These are phyloP conservation scores for Penicillium antarcticum DNA, from an alignment of 495 filamentous ascomycete genomes.

Conservation along the genomic window DNA sequence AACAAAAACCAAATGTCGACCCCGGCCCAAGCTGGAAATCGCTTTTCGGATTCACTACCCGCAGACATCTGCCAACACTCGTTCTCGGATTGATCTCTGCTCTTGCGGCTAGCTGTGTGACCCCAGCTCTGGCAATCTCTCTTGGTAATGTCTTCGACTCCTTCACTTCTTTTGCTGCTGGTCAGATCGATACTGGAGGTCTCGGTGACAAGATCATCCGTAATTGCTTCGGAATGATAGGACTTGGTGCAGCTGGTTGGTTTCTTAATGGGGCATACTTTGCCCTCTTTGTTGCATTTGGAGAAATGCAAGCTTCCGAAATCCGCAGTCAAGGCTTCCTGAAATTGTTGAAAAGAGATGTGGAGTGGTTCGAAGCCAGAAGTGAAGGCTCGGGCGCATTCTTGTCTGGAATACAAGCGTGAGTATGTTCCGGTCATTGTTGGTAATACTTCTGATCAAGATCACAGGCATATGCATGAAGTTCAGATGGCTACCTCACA, in stretches of 20 bases:
- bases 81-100: conserved; percentile 51
- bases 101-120: conserved; percentile 56
- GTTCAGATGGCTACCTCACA: conserved; percentile 77
- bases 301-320: conserved; percentile 72
- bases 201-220: conserved; percentile 54
- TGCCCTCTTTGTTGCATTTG: conserved; percentile 67
- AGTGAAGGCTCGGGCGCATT: conserved; percentile 70
- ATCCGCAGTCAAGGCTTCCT: conserved; percentile 63
- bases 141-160: conserved; percentile 73
- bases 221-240: conserved; percentile 56
- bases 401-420: conserved; percentile 72
- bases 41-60: conserved; percentile 72
- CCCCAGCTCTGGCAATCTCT: conserved; percentile 65
- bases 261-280: conserved; percentile 63
- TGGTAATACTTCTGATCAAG: neutral
- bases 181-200: conserved; percentile 41
- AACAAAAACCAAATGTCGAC: neutral
- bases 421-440: conserved; percentile 19
- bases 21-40: conserved; percentile 39
- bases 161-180: conserved; percentile 64
- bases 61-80: conserved; percentile 55
- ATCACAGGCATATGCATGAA: conserved; percentile 70
- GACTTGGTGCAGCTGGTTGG: conserved; percentile 61
- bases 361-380: conserved; percentile 79
- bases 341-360: conserved; percentile 64